Evolutionary conservation across 2,329 filamentous ascomycete genomes (phyloP).

Genomic region (Emergomyces orientalis): DNA sequence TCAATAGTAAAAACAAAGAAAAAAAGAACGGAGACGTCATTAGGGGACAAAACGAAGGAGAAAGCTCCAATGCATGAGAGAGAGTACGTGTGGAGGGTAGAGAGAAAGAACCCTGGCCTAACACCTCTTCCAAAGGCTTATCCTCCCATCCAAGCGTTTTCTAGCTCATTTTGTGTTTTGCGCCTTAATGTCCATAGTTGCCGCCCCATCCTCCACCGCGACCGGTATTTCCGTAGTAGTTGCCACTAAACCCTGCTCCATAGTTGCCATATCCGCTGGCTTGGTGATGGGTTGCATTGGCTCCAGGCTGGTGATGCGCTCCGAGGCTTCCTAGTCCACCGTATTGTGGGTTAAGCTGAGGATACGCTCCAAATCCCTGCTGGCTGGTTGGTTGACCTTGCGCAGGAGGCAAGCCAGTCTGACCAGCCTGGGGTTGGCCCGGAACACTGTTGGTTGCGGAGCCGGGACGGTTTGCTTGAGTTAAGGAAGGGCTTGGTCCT

Average conservation of each 20-base stretch:
- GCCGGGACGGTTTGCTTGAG: conserved; percentile 53
- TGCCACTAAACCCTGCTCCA: conserved; percentile 32
- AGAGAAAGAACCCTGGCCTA: not conserved
- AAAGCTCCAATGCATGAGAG: conserved; percentile 28
- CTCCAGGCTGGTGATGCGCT: conserved; percentile 34
- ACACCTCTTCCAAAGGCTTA: not conserved
- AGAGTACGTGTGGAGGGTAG: conserved; percentile 30
- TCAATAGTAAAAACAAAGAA: conserved; percentile 11
- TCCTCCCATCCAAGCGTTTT: conserved; percentile 3
- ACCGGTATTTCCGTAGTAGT: conserved; percentile 37
- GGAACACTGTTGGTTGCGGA: conserved; percentile 52
- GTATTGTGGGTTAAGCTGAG: conserved; percentile 44
- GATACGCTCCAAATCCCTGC: conserved; percentile 49
- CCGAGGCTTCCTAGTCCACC: conserved; percentile 35
- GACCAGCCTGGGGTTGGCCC: conserved; percentile 39
- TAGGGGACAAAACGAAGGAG: conserved; percentile 15
- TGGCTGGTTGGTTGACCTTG: conserved; percentile 44
- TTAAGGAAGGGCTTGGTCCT: conserved; percentile 52
- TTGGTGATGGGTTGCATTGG: conserved; percentile 33
- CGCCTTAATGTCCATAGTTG: conserved; percentile 38
- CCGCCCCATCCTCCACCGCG: conserved; percentile 38
- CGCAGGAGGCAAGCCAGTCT: conserved; percentile 46
- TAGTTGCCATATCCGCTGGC: conserved; percentile 36
- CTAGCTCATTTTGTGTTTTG: not conserved
- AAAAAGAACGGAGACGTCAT: conserved; percentile 11